Base-by-base conservation (phyloP, 2,329 filamentous ascomycete genomes). In the Scytalidium lignicola region DNA sequence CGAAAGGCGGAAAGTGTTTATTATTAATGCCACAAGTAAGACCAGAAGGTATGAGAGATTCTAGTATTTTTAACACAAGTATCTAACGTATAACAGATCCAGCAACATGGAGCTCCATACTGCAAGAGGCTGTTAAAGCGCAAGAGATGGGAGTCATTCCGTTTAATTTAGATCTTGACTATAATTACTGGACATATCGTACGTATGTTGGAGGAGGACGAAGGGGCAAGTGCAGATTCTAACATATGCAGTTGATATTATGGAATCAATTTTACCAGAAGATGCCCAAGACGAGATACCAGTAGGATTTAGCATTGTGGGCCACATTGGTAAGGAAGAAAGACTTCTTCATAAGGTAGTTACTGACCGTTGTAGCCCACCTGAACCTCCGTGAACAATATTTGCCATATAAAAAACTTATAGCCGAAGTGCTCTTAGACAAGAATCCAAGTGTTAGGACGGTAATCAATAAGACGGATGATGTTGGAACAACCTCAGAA, bases 391-490 rank as follows among this genome's bases (percentile, higher is more conserved):
- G 89, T 45, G 83, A 88, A 18, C 79, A 84, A 55, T 96, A 90
- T 63, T 72, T 90, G 10, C 89, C 88, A 0, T 96, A 95, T 74
- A 96, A 93, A 67, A 67, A 86, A 56, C 66, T 97, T 40, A 91
- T 97, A 44, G 93, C 87, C 0, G 75, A 92, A 61, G 84, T 97
- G 2, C 73, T 99, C 18, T 72, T 90, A 46, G 93, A 97, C 72
- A 99, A 99, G 72, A 96, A 95, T 68, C 78, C 83, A 9, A 73
- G 72, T 42, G 81, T 96, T 52, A 78, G 75, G 51, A 99, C 93
- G 0, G 91, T 99, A 58, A 96, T 99, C 71, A 96, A 96, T 76
- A 99, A 99, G 70, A 79, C 86, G 41, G 86, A 95, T 67, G 85
- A 89, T 53, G 92, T 99, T 8, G 93, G 93, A 50, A 79, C 81